A percentile compares a stretch with the other conserved stretches of the same genome.
These are phyloP conservation scores for Hapsidospora chrysogenum DNA, from an alignment of 495 filamentous ascomycete species.

Conservation along the genomic window DNA sequence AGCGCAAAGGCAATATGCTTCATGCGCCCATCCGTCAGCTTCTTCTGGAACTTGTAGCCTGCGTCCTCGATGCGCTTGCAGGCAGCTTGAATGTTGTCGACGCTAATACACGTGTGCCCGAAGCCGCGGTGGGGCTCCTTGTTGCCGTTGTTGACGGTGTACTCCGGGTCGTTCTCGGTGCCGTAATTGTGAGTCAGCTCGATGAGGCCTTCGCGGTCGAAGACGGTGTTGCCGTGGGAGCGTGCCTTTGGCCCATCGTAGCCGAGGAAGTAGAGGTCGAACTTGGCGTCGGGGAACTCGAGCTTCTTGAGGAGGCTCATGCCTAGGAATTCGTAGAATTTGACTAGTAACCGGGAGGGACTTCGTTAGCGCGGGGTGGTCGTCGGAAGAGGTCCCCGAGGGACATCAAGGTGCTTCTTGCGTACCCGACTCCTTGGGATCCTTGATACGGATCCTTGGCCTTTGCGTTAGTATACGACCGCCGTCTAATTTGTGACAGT, in stretches of 20 bases:
- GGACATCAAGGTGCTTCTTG: neutral
- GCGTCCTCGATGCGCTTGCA: constrained; percentile 79
- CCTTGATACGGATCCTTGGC: constrained; percentile 80
- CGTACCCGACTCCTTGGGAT: constrained; percentile 64
- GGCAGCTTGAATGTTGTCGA: constrained; percentile 80
- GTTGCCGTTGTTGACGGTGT: constrained; percentile 78
- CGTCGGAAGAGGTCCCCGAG: too few relatives aligned
- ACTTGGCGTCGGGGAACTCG: constrained; percentile 57
- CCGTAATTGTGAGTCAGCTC: constrained; percentile 97
- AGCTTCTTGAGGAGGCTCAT: constrained; percentile 69
- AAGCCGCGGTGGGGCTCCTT: constrained; percentile 74
- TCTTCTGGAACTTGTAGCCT: constrained; percentile 90
- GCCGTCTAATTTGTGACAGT: too few relatives aligned
- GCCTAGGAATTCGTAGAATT: constrained; percentile 90
- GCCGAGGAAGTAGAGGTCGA: constrained; percentile 75
- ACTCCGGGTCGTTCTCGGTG: constrained; percentile 72
- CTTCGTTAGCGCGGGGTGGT: too few relatives aligned
- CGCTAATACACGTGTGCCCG: constrained; percentile 74
- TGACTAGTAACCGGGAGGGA: constrained; percentile 36
- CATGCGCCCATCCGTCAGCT: constrained; percentile 76
- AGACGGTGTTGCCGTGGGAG: constrained; percentile 46
- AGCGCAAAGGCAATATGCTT: constrained; percentile 77
- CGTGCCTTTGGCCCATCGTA: constrained; percentile 49
- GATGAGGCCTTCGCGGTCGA: constrained; percentile 74
- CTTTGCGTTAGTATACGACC: neutral